Percentiles rank a stretch among this genome's conserved stretches.
These are phyloP conservation scores for Hortaea werneckii DNA, from an alignment of 2,329 filamentous ascomycete genomes.

Conservation along the genomic window DNA sequence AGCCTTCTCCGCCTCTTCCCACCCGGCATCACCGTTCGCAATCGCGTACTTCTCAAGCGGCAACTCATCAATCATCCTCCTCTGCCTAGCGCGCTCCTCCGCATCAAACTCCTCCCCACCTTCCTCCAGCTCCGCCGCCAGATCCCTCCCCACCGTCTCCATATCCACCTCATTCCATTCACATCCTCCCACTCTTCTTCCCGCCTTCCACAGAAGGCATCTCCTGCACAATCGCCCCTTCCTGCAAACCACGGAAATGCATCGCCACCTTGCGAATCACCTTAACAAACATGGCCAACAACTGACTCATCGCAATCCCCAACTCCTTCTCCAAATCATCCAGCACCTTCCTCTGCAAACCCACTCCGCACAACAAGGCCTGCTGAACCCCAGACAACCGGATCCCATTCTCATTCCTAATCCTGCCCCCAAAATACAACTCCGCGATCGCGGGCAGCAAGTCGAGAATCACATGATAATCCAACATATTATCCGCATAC, in stretches of 20 bases:
- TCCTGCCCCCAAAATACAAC: constrained; percentile 73
- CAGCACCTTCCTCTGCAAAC: constrained; percentile 81
- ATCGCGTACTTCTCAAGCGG: constrained; percentile 72
- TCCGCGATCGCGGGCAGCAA: constrained; percentile 72
- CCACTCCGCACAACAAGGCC: constrained; percentile 78
- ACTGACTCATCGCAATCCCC: constrained; percentile 60
- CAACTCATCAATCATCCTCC: constrained; percentile 79
- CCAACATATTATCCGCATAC: constrained; percentile 93
- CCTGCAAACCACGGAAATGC: constrained; percentile 65
- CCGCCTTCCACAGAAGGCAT: constrained; percentile 31
- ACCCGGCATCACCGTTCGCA: constrained; percentile 39
- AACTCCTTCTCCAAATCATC: constrained; percentile 73
- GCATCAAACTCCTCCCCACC: constrained; percentile 60
- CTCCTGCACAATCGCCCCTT: constrained; percentile 49
- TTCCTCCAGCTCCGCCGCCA: constrained; percentile 77
- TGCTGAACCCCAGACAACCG: constrained; percentile 74
- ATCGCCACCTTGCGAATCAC: constrained; percentile 77
- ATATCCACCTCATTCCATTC: constrained; percentile 38
- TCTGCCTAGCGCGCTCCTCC: constrained; percentile 69
- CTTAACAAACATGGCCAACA: constrained; percentile 96
- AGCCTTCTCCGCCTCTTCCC: constrained; percentile 55
- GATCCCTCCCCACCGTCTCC: constrained; percentile 41
- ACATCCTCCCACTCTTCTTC: constrained; percentile 14
- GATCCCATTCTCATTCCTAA: constrained; percentile 42
- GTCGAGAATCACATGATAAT: constrained; percentile 95